Evolutionary conservation across 345 rosid species (phyloP).

Genomic region (Citrus mangshanensis): DNA sequence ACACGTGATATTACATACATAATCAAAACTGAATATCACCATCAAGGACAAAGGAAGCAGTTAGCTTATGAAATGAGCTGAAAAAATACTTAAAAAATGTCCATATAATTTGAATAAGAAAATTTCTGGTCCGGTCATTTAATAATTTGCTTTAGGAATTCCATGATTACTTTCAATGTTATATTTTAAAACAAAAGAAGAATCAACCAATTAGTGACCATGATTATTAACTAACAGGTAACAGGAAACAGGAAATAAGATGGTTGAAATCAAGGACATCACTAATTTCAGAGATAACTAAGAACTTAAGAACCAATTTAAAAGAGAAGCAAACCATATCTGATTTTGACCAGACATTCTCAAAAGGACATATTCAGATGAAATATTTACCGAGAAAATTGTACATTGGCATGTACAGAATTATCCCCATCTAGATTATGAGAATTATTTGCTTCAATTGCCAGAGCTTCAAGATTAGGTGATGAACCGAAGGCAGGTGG

Average conservation of each 20-base stretch:
- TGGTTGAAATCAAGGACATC: not conserved
- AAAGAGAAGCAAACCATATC: not conserved
- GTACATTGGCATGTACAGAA: slow-evolving; percentile 77
- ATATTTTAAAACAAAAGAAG: not conserved
- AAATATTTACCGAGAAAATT: slow-evolving; percentile 54
- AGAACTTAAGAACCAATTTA: not conserved
- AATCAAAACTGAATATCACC: not conserved
- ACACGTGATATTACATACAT: not conserved
- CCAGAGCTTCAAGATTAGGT: slow-evolving; percentile 90
- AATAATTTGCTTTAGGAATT: not conserved
- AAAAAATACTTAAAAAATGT: no score
- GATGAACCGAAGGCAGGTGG: slow-evolving; percentile 98
- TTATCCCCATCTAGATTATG: slow-evolving; percentile 56
- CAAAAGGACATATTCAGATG: slow-evolving; percentile 1
- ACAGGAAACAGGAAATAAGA: not conserved
- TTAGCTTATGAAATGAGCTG: not conserved
- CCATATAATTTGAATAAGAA: not conserved
- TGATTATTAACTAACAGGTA: not conserved
- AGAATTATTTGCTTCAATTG: slow-evolving; percentile 50
- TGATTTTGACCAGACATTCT: not conserved
- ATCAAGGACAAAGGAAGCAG: not conserved
- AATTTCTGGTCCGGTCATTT: not conserved
- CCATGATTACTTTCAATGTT: not conserved
- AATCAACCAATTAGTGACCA: not conserved
- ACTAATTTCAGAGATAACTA: not conserved